Evolutionary conservation across 2,329 filamentous ascomycete genomes (phyloP), one percentile per base, ranked within the genome.

Genomic region (Aspergillus fijiensis): DNA sequence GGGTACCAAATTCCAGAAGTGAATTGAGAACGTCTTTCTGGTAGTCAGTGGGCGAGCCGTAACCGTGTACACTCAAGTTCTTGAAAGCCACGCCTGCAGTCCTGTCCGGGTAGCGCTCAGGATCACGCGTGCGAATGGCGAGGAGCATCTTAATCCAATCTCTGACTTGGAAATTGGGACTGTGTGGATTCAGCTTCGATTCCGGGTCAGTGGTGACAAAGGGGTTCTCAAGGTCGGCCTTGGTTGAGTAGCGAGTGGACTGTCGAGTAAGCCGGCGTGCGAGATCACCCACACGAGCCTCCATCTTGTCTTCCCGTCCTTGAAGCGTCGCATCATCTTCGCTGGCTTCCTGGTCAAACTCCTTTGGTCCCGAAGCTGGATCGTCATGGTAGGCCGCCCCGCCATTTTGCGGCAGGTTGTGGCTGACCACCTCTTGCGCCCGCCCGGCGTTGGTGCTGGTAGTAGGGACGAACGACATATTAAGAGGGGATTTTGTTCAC

Each of bases 21-120:
- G 84, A 75, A 5, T 85, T 85, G 6, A 79, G 79, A 1, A 91
- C 86, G 2, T 85, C 89, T 59, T 86, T 80, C 67, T 92, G 89
- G 0, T 90, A 76, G 64, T 90, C 86, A 16, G 91, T 72, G 0
- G 87, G 85, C 1, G 83, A 81, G 0, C 87, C 88, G 0, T 85
- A 86, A 0, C 89, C 89, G 27, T 81, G 86, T 0, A 91, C 86
- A 58, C 82, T 83, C 19, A 91, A 79, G 54, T 88, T 80, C 61
- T 83, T 85, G 76, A 86, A 90, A 0, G 83, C 81, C 12, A 90
- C 78, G 12, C 87, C 87, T 0, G 86, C 86, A 84, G 65, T 62
- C 21, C 60, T 57, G 33, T 63, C 58, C 27, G 60, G 60, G 23
- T 63, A 63, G 12, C 23, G 53, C 47, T 67, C 65, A 2, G 65